These are phyloP conservation scores for Gnaphalium uliginosum DNA, from an alignment of 129 eudicot species.

Conservation along the genomic window DNA sequence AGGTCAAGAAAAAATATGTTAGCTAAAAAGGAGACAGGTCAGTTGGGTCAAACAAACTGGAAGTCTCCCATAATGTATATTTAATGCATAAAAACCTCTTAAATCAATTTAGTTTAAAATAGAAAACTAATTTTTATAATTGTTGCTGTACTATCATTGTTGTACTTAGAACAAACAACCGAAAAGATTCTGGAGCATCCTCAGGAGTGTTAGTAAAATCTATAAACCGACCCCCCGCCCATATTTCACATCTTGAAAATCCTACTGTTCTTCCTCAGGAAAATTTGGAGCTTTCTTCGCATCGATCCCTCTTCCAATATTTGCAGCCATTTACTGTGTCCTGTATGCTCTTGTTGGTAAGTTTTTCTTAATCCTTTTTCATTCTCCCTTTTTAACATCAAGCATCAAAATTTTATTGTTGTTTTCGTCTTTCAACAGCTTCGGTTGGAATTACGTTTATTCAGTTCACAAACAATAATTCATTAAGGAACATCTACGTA, in stretches of 20 bases:
- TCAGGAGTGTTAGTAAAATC: too few species aligned
- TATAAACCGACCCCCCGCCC: neutral
- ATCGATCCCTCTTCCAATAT: conserved; percentile 81
- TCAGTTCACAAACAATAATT: conserved; percentile 78
- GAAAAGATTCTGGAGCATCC: too few species aligned
- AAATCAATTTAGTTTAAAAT: neutral
- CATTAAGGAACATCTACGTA: conserved; percentile 82
- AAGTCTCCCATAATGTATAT: neutral
- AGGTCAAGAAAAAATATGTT: neutral
- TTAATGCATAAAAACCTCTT: neutral
- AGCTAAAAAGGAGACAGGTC: neutral
- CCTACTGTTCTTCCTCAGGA: conserved; percentile 38
- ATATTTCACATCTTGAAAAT: neutral
- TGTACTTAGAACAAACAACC: too few species aligned
- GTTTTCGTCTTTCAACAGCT: conserved; percentile 48
- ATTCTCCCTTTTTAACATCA: neutral
- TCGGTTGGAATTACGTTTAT: conserved; percentile 73
- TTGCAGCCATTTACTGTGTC: conserved; percentile 89
- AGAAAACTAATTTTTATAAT: neutral
- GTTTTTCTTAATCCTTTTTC: conserved; percentile 13
- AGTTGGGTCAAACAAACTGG: neutral
- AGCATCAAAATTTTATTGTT: neutral
- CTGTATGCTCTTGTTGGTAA: conserved; percentile 84
- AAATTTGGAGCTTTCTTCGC: conserved; percentile 96
- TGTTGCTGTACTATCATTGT: neutral